phyloP scores from a whole-genome alignment of 2,329 filamentous ascomycete genomes.

The Aspergillus sp. region DNA sequence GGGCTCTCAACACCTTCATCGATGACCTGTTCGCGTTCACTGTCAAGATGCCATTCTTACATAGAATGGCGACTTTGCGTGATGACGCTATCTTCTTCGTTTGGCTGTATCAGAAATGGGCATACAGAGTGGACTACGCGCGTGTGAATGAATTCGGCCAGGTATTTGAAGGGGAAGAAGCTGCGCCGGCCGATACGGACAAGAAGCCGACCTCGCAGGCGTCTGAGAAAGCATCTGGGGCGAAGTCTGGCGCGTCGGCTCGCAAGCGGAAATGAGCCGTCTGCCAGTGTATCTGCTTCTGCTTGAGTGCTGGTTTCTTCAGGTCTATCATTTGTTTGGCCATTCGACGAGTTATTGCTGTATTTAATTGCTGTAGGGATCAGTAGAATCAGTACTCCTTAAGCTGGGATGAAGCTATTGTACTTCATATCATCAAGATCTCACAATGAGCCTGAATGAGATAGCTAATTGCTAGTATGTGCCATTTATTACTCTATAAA shows the following conservation, averaged over 20 bases:
- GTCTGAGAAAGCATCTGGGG: slow-evolving; percentile 19
- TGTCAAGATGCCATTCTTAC: slow-evolving; percentile 96
- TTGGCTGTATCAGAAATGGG: slow-evolving; percentile 89
- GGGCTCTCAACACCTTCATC: slow-evolving; percentile 97
- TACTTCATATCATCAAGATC: too few relatives aligned
- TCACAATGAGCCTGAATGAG: too few relatives aligned
- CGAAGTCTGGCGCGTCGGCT: slow-evolving; percentile 5
- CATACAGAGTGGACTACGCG: slow-evolving; percentile 83
- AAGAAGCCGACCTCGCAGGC: slow-evolving; percentile 11
- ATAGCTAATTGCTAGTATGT: too few relatives aligned
- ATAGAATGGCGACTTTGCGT: slow-evolving; percentile 80
- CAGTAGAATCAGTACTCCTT: too few relatives aligned
- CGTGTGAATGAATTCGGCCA: slow-evolving; percentile 97
- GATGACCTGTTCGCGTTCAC: slow-evolving; percentile 98
- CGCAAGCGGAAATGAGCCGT: background rate
- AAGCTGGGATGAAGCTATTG: too few relatives aligned
- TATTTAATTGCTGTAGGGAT: too few relatives aligned
- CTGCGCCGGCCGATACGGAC: slow-evolving; percentile 36
- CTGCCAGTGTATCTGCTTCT: too few relatives aligned
- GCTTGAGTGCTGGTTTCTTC: too few relatives aligned
- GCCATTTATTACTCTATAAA: too few relatives aligned
- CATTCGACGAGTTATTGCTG: too few relatives aligned
- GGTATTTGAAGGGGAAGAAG: slow-evolving; percentile 80
- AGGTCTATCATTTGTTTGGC: too few relatives aligned
- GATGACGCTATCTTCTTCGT: slow-evolving; percentile 98